Percentiles rank a stretch among this genome's conserved stretches.
These are phyloP conservation scores for Rhodotorula sp. DNA, from an alignment of 1,284 basidiomycete genomes.

Conservation along the genomic window DNA sequence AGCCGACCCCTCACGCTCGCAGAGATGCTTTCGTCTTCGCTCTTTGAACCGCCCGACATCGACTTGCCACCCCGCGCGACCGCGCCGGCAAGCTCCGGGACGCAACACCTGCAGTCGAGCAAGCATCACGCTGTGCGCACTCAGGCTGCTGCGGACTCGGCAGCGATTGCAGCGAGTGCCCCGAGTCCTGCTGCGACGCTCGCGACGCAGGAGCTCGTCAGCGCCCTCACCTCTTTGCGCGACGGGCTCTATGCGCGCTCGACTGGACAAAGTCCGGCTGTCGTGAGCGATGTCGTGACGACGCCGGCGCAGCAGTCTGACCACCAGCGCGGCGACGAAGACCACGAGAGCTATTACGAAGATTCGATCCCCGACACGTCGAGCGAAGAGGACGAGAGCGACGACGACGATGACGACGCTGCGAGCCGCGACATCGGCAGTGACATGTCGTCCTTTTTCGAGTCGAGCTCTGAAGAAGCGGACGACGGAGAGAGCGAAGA, in stretches of 20 bases:
- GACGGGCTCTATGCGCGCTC: not conserved
- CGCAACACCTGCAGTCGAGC: not conserved
- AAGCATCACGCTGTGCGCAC: not conserved
- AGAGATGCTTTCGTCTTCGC: constrained; percentile 25
- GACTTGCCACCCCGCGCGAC: constrained; percentile 16
- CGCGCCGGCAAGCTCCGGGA: not conserved
- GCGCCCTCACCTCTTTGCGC: not conserved
- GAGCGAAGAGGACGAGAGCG: constrained; percentile 16
- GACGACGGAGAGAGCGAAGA: not conserved
- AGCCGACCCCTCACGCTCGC: constrained; percentile 15
- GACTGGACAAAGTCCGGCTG: not conserved
- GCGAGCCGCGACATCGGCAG: constrained; percentile 1
- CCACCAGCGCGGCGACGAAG: not conserved
- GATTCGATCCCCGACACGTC: constrained; percentile 29
- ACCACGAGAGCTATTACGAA: constrained; percentile 18
- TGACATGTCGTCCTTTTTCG: constrained; percentile 26
- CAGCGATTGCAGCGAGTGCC: not conserved
- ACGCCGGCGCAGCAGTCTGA: not conserved
- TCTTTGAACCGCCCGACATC: constrained; percentile 30
- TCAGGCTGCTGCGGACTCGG: not conserved
- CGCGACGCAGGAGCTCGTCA: constrained; percentile 1
- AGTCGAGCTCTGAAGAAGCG: constrained; percentile 7
- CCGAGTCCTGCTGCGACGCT: not conserved
- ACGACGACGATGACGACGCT: constrained; percentile 4
- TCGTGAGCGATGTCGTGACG: constrained; percentile 4